Evolutionary conservation across 2,329 filamentous ascomycete species (phyloP), one percentile per base, ranked within the genome.

Genomic region (Fusarium scirpi): DNA sequence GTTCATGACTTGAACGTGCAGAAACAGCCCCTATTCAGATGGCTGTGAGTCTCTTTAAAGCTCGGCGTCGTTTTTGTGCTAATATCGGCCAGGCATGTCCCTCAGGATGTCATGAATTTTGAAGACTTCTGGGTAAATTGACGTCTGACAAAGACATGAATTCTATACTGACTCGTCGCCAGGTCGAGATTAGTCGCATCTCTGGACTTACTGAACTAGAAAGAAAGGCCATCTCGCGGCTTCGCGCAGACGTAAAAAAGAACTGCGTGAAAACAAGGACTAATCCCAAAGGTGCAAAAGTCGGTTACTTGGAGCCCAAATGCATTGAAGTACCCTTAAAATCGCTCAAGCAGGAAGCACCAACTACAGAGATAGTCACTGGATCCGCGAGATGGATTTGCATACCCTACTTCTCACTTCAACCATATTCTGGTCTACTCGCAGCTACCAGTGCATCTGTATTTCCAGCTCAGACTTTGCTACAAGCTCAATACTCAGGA

Each of bases 401-500:
- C 30, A 73, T 85, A 16, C 85, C 85, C 0, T 86, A 85, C 65
- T 85, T 86, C 66, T 79, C 78, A 4, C 77, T 86, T 1, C 79
- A 84, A 53, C 78, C 78, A 25, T 85, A 84, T 59, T 80, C 80
- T 0, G 82, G 81, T 4, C 69, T 83, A 3, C 71, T 77, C 4
- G 74, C 75, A 8, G 76, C 76, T 2, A 76, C 77, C 2, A 77
- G 73, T 27, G 47, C 76, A 9, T 75, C 76, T 8, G 74, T 77
- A 2, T 85, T 84, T 52, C 84, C 84, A 2, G 74, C 80, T 3
- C 78, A 80, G 52, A 85, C 83, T 2, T 67, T 85, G 8, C 70
- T 85, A 1, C 84, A 86, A 69, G 74, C 78, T 2, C 80, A 82
- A 10, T 84, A 81, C 63, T 82, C 83, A 2, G 76, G 80, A 6